Evolutionary conservation across 441 rosid genomes (phyloP), one percentile per base, ranked within the genome.

Genomic region (Populus tomentosa): DNA sequence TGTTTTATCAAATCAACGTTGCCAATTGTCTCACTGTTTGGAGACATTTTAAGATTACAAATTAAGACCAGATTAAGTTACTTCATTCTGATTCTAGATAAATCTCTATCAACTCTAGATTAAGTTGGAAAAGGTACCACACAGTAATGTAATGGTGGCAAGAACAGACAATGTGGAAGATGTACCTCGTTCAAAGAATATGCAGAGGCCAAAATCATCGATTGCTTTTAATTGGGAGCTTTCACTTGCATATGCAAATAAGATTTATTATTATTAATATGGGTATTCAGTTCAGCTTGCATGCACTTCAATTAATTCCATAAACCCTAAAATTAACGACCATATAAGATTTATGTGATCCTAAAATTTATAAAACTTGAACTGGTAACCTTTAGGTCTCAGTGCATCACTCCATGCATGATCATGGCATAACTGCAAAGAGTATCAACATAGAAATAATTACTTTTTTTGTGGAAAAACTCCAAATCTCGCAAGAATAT

Each of bases 341-440:
- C 5, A 30, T 30, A 4, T 30, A 30, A 30, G 0, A 0, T 0
- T 30, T 0, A 0, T 0, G 0, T 30, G 0, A 0, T 30, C 32
- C 0, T 30, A 0, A 30, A 0, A 0, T 30, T 30, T 30, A 0
- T 4, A 4, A 4, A 0, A 4, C 32, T 30, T 0, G 0, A 30
- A 30, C 5, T 0, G 5, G 1, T 30, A 30, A 30, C 0, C 78
- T 95, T 90, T 50, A 94, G 83, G 83, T 94, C 98, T 42, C 97
- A 72, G 72, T 94, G 97, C 71, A 91, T 90, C 65, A 93, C 98
- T 80, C 97, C 95, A 82, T 93, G 90, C 95, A 82, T 93, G 91
- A 67, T 92, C 86, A 84, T 95, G 96, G 77, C 99, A 95, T 21
- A 90, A 93, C 95, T 92, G 82, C 78, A 86, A 71, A 0, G n/a